Conservation (phyloP, 2,329 filamentous ascomycete genomes). For the Trichophyton rubrum region DNA sequence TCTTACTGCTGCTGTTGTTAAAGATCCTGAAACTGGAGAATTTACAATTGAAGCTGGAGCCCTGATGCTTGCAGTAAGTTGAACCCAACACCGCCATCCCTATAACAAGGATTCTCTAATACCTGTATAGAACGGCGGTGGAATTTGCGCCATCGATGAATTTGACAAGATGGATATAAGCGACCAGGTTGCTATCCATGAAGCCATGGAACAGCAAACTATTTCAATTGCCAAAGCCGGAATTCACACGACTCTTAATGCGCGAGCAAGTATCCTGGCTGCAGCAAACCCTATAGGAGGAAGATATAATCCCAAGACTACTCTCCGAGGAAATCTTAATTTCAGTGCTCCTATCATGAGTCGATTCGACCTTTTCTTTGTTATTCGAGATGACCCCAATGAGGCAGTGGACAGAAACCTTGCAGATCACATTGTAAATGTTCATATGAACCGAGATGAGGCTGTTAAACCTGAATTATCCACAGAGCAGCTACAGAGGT, state of each 20-base stretch:
- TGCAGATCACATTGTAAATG: conserved; percentile 84
- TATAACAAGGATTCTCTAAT: conserved; percentile 6
- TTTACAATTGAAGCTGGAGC: conserved; percentile 98
- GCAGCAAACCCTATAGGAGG: conserved; percentile 93
- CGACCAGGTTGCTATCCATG: conserved; percentile 97
- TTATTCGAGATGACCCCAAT: conserved; percentile 93
- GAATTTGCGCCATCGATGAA: conserved; percentile 95
- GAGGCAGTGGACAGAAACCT: conserved; percentile 81
- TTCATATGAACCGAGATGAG: conserved; percentile 85
- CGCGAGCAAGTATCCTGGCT: conserved; percentile 85
- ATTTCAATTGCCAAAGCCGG: conserved; percentile 98
- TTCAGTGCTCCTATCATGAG: conserved; percentile 99
- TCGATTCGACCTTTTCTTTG: conserved; percentile 97
- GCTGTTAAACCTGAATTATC: conserved; percentile 87
- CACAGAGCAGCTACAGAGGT: conserved; percentile 90
- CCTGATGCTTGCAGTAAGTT: conserved; percentile 68
- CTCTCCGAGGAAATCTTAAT: conserved; percentile 88
- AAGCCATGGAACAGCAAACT: conserved; percentile 99
- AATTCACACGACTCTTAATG: conserved; percentile 94
- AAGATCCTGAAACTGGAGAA: conserved; percentile 96
- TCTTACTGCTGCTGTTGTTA: conserved; percentile 92
- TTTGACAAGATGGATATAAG: conserved; percentile 99
- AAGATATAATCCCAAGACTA: conserved; percentile 89
- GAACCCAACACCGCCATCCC: not conserved
- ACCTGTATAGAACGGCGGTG: conserved; percentile 51